Evolutionary conservation across 1,284 basidiomycete species (phyloP), one percentile per base, ranked within the genome.

Genomic region (Neonothopanus nambi): DNA sequence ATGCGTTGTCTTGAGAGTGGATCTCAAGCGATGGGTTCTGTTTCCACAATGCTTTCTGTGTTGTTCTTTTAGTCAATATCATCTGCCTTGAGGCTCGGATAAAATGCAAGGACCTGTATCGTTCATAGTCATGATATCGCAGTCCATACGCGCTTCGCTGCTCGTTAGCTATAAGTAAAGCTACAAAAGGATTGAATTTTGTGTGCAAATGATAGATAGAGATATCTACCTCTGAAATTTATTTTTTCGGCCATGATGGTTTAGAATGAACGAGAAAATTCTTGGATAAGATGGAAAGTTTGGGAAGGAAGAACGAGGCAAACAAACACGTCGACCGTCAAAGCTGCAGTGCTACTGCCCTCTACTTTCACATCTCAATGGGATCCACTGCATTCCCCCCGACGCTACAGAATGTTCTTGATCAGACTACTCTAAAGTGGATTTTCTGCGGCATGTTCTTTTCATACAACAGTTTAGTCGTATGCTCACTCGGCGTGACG

Each of bases 91-190:
- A 44, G 24, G 28, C 51, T 36, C 26, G 7, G 28, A 20, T 39
- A 40, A 50, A 13, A 49, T 41, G 9, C 48, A 37, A 74, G n/a
- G 61, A 91, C 88, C 90, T 80, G 72, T 95, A 95, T 54, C 93
- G 86, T 59, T 80, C 75, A 70, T 86, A 88, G 69, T 98, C 94
- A 65, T 88, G 91, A 66, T 93, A 95, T 56, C 95, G 85, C 61
- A 96, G 76, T 20, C 95, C 95, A 67, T 96, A 95, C 26, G 91
- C 87, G 61, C 81, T 94, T 55, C 95, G 85, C 65, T 97, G 94
- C 68, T 94, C 89, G 68, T 93, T 95, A 51, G 87, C 84, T 56
- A 94, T 79, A 67, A 87, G 83, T 39, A 97, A 79, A 24, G 92
- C 91, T 90, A 61, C 43, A 41, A 24, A 42, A 15, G 24, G 8